Conservation (phyloP, 2,329 filamentous ascomycete genomes). For the Pyricularia pennisetigena region DNA sequence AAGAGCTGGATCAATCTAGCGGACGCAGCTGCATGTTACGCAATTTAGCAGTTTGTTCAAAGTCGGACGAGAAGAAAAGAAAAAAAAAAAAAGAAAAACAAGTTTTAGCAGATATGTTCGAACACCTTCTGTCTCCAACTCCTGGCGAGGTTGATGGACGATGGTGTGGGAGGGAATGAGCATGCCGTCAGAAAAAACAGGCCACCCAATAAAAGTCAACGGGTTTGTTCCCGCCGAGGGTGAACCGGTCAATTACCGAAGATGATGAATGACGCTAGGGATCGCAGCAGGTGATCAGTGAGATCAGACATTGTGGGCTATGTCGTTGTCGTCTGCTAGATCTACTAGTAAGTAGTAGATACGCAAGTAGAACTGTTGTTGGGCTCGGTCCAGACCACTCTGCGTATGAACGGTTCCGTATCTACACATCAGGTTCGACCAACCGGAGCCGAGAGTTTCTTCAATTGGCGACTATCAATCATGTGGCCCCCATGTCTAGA, state of each 20-base stretch:
- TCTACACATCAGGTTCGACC: background rate
- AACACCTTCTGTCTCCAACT: background rate
- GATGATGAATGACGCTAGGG: background rate
- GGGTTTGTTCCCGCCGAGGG: background rate
- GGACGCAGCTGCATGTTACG: background rate
- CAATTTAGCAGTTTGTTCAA: background rate
- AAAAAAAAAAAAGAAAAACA: too few species aligned
- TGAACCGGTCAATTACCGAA: background rate
- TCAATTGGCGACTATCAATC: background rate
- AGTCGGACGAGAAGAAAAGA: too few species aligned
- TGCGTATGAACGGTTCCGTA: background rate
- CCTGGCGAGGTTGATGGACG: background rate
- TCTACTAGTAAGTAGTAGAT: too few species aligned
- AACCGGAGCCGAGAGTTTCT: background rate
- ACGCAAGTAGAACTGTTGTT: background rate
- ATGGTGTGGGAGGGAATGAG: background rate
- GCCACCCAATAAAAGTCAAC: background rate
- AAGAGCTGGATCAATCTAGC: background rate
- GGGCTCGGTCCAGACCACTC: background rate
- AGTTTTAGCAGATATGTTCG: background rate
- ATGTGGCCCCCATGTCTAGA: background rate
- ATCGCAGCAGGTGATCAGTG: background rate
- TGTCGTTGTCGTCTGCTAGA: background rate
- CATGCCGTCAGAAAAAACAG: background rate
- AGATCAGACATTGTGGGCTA: background rate